Base-by-base conservation (phyloP, 257 asterid species). In the Solanum piurae region DNA sequence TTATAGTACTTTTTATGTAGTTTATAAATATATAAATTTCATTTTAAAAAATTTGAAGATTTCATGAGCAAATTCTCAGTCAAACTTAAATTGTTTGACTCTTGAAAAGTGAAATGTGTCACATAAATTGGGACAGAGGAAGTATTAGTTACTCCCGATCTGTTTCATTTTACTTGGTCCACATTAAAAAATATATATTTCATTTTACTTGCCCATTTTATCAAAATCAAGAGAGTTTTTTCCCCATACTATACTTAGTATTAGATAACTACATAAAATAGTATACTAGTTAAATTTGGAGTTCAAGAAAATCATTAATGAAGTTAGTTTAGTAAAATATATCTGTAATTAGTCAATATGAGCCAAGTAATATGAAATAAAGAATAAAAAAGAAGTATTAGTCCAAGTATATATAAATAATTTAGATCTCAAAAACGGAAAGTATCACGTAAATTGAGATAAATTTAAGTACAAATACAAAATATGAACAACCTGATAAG, bases 361-460 rank as follows among this genome's bases (percentile, higher is more conserved):
- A 5, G 31, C 31, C 31, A 3, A 3, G 8, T 58, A 58, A 0
- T 2, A 9, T 13, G 1, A 10, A 60, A 0, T 9, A 20, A 58
- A 21, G 2, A 58, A 7, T 6, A 9, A 9, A 21, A 60, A 60
- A 21, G 2, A 3, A 5, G 2, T 8, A 2, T 21, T 21, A 1
- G 27, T 60, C 5, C 4, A 60, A 60, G 27, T 60, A 3, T 60
- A 21, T 9, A 49, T 9, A 49, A 7, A 9, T 23, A 62, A 62
- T 62, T 62, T 9, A 0, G 6, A n/a, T 62, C 7, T 4, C 14
- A 62, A 62, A 62, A 9, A 4, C 0, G 1, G 2, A 62, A 62
- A 62, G 3, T 4, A 23, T 10, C 7, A 23, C 9, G 4, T 27
- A 66, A 66, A 11, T 66, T 27, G 6, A 23, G 3, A 62, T 0